Conservation (phyloP, 257 asterid species). For the Gentiana dahurica region DNA sequence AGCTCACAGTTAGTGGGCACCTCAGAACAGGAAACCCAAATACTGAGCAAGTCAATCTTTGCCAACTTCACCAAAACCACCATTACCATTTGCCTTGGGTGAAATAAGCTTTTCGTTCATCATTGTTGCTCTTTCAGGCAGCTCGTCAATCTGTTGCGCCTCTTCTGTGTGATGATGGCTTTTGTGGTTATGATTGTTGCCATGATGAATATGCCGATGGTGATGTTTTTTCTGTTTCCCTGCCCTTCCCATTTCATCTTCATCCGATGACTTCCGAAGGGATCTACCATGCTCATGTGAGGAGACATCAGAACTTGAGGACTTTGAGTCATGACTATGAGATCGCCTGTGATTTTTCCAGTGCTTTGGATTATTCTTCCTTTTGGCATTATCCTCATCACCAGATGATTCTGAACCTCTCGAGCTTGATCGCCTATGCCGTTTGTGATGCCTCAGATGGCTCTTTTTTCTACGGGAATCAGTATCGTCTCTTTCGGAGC, state of each 20-base stretch:
- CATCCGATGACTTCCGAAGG: slow-evolving; percentile 30
- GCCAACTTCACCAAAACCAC: background rate
- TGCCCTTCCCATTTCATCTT: slow-evolving; percentile 23
- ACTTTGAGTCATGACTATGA: slow-evolving; percentile 25
- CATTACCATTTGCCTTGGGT: background rate
- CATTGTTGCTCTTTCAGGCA: slow-evolving; percentile 1
- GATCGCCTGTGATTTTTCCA: slow-evolving; percentile 21
- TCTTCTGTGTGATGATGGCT: background rate
- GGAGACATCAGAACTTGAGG: slow-evolving; percentile 39
- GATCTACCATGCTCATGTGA: slow-evolving; percentile 34
- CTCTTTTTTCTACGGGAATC: slow-evolving; percentile 26
- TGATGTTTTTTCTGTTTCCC: slow-evolving; percentile 20
- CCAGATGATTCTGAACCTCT: slow-evolving; percentile 34
- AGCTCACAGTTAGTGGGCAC: too few relatives aligned
- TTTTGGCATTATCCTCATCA: slow-evolving; percentile 27
- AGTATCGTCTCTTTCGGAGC: slow-evolving; percentile 30
- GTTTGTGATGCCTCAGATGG: slow-evolving; percentile 31
- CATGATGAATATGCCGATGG: slow-evolving; percentile 24
- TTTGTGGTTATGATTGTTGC: slow-evolving; percentile 11
- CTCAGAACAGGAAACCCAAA: background rate
- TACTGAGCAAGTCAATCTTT: background rate
- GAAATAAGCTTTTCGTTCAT: slow-evolving; percentile 5
- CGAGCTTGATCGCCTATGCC: slow-evolving; percentile 21
- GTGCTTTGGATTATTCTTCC: slow-evolving; percentile 26
- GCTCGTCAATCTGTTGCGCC: background rate